Base-by-base conservation (phyloP, 2,329 filamentous ascomycete genomes). In the Aspergillus eucalypticola region DNA sequence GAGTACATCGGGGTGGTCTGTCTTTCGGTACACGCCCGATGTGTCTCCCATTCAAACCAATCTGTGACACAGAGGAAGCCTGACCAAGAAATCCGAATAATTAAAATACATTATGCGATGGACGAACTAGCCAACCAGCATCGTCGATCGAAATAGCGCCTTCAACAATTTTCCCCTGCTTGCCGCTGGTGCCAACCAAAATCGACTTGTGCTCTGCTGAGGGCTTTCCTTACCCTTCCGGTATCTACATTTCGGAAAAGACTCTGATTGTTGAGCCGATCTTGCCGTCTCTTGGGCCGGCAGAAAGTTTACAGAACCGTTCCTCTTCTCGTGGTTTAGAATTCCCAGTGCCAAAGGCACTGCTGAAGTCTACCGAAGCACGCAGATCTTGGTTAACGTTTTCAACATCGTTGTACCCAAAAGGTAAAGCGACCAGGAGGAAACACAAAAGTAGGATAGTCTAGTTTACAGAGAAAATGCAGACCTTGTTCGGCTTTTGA, bases 151-250 rank as follows among this genome's bases (percentile, higher is more conserved):
- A 59, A 59, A 65, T 51, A 58, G 56, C 56, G 57, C 57, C 60
- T 60, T 64, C 59, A 50, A 56, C 58, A 23, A 54, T 60, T 64
- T 66, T 58, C 64, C 63, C 62, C 63, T 64, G 63, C 63, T 67
- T 67, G 60, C 62, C 61, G 63, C 63, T 66, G 61, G 62, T 66
- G 63, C 61, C 64, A 67, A 64, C 63, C 62, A 66, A 64, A 64
- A 64, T 63, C 63, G 23, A 48, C 61, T 55, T 50, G 15, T 38
- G 38, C 23, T 54, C 27, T 42, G 23, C n/a, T 29, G 39, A 29
- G 29, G 48, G 48, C 38, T 58, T 54, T 35, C 53, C 49, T 62
- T 60, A 32, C 46, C 29, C 49, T 60, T 60, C 64, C 64, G 66
- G 64, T 15, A 4, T 35, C 62, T 27, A 63, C 56, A 38, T 67